Percentiles rank a stretch among this genome's conserved stretches.
These are phyloP conservation scores for Globisporangium paddicum DNA, from an alignment of 352 stramenopile genomes.

Conservation along the genomic window DNA sequence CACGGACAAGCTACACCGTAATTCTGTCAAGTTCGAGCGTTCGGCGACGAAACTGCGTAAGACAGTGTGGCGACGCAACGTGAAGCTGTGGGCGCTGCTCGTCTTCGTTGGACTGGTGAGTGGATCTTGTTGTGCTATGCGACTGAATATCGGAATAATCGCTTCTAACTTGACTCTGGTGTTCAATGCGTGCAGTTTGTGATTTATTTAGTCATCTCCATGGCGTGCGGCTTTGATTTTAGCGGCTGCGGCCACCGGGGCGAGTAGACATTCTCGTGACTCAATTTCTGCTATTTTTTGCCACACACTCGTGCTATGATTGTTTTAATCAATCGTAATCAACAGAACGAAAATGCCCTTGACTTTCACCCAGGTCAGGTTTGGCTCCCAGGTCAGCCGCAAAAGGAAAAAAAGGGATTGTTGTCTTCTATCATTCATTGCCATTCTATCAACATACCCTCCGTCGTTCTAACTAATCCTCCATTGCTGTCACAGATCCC, in stretches of 20 bases:
- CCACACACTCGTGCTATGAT: neutral
- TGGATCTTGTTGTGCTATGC: neutral
- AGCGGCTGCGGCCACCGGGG: constrained; percentile 68
- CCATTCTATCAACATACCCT: neutral
- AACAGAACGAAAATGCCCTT: neutral
- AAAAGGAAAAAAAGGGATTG: neutral
- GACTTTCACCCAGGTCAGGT: neutral
- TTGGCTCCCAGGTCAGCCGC: neutral
- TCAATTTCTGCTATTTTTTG: neutral
- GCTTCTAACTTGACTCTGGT: neutral
- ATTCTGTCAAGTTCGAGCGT: constrained; percentile 96
- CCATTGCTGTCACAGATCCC: neutral
- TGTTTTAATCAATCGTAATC: neutral
- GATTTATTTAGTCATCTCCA: constrained; percentile 83
- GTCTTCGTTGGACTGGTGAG: constrained; percentile 59
- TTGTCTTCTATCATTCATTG: constrained; percentile 1
- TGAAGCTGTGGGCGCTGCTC: constrained; percentile 86
- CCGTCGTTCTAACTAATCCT: neutral
- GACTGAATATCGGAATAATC: neutral
- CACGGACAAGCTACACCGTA: constrained; percentile 95
- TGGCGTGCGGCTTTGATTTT: constrained; percentile 85
- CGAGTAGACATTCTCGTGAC: constrained; percentile 15
- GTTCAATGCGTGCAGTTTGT: constrained; percentile 39
- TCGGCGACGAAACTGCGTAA: constrained; percentile 87
- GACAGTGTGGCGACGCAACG: constrained; percentile 84